A percentile compares a stretch with the other conserved stretches of the same genome.
These are phyloP conservation scores for Claviceps lovelessii DNA, from an alignment of 2,329 filamentous ascomycete genomes.

Conservation along the genomic window DNA sequence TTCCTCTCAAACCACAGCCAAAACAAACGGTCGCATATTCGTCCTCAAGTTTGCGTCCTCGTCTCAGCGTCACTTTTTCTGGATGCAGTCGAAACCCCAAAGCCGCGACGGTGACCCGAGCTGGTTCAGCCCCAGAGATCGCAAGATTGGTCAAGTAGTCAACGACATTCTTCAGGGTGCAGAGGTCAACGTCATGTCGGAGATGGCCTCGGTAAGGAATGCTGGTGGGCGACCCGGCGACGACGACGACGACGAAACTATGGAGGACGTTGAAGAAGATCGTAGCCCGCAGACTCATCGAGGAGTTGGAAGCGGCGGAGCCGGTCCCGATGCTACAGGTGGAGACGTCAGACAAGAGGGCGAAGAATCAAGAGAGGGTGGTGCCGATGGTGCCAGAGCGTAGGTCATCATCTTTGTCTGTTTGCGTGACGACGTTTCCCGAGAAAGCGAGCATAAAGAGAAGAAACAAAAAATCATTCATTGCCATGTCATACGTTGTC, in stretches of 20 bases:
- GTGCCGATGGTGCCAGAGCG: constrained; percentile 96
- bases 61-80: constrained; percentile 84
- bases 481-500: constrained; percentile 1
- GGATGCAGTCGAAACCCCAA: constrained; percentile 86
- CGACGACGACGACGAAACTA: constrained; percentile 36
- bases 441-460: constrained; percentile 6
- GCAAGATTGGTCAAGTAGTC: constrained; percentile 78
- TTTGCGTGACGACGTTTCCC: constrained; percentile 14
- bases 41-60: constrained; percentile 88
- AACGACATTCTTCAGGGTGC: constrained; percentile 76
- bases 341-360: constrained; percentile 88
- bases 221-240: constrained; percentile 26
- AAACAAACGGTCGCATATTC: constrained; percentile 81
- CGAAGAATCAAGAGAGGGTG: constrained; percentile 74
- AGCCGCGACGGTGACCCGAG: constrained; percentile 50
- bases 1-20: constrained; percentile 39
- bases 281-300: constrained; percentile 42
- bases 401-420: constrained; percentile 50
- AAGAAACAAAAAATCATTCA: neutral
- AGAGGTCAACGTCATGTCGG: constrained; percentile 63
- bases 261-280: constrained; percentile 51
- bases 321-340: constrained; percentile 73
- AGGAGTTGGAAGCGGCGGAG: constrained; percentile 57
- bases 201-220: constrained; percentile 51
- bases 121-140: constrained; percentile 73